Evolutionary conservation across 108 stramenopile genomes (phyloP).

Genomic region (Pseudonitzschia delicatissima): DNA sequence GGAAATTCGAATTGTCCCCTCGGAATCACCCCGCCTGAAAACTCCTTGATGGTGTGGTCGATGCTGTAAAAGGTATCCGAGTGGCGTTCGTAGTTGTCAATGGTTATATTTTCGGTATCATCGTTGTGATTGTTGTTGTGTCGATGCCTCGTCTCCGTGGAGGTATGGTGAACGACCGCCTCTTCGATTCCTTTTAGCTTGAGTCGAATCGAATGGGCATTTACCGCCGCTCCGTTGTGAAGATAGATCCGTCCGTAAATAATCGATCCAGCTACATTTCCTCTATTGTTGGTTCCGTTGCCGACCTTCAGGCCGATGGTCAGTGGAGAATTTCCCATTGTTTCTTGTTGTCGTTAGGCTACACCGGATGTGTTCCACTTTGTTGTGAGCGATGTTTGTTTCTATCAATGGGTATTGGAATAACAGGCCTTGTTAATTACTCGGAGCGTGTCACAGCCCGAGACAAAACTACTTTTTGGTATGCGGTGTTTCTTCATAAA

Average conservation of each 20-base stretch:
- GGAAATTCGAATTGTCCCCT: slow-evolving; percentile 30
- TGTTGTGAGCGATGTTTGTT: no score
- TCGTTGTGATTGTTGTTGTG: slow-evolving; percentile 10
- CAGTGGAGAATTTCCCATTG: slow-evolving; percentile 28
- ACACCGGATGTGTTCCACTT: not conserved
- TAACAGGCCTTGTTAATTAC: no score
- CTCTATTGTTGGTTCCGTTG: not conserved
- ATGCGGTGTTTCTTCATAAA: no score
- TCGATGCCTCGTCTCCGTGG: no score
- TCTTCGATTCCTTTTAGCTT: slow-evolving; percentile 11
- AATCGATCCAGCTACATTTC: slow-evolving; percentile 9
- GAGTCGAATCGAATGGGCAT: slow-evolving; percentile 4
- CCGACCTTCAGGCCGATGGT: slow-evolving; percentile 25
- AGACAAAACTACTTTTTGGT: no score
- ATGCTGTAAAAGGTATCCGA: not conserved
- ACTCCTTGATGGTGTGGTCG: slow-evolving; percentile 10
- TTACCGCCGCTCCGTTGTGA: not conserved
- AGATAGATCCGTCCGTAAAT: slow-evolving; percentile 17
- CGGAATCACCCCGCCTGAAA: slow-evolving; percentile 7
- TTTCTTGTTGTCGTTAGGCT: not conserved
- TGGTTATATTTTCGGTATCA: slow-evolving; percentile 6
- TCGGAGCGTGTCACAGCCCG: no score
- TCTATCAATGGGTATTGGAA: no score
- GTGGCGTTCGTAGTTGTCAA: not conserved
- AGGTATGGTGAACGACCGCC: slow-evolving; percentile 12